Base-by-base conservation (phyloP, 2,329 filamentous ascomycete genomes). In the Xylaria multiplex region DNA sequence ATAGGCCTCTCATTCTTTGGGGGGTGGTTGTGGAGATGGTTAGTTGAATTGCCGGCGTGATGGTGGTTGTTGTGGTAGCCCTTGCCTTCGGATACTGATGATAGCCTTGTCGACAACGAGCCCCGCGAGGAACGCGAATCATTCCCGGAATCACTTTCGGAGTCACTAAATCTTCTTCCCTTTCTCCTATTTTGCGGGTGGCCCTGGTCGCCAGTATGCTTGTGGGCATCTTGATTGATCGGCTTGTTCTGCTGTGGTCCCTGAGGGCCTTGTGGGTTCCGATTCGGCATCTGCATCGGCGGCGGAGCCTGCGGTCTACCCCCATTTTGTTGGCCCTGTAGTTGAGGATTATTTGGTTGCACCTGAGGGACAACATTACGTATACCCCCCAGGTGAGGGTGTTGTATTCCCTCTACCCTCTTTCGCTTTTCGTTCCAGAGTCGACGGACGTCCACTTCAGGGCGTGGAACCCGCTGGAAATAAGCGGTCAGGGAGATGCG, bases 401-500 rank as follows among this genome's bases (percentile, higher is more conserved):
- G 49, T n/a, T 57, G 27, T 16, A 55, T 48, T n/a, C 58, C 53
- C 8, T 24, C 50, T 24, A 52, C n/a, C 2, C 5, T 30, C 9
- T 1, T 60, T 45, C 50, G 70, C 43, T 64, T 73, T 2, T 62
- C 62, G 22, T 71, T 56, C 59, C 72, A 76, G 6, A 77, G 64
- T 40, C 37, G 55, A 1, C 6, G 9, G n/a, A 77, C 69, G 35
- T 79, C 72, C 6, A 77, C 77, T 1, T 74, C 74, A 0, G 69
- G 66, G 24, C 73, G 76, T 1, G 81, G 82, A 2, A 74, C 74
- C 8, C 80, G 76, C 69, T 80, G 81, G 70, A 83, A 85, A 71
- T 84, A 85, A 11, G 79, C 80, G 1, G 78, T 83, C 48, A 86
- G 73, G 9, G 80, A 79, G 8, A 79, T 69, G 9, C 79, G 77